Conservation (phyloP, 495 filamentous ascomycete species). For the Evernia prunastri region DNA sequence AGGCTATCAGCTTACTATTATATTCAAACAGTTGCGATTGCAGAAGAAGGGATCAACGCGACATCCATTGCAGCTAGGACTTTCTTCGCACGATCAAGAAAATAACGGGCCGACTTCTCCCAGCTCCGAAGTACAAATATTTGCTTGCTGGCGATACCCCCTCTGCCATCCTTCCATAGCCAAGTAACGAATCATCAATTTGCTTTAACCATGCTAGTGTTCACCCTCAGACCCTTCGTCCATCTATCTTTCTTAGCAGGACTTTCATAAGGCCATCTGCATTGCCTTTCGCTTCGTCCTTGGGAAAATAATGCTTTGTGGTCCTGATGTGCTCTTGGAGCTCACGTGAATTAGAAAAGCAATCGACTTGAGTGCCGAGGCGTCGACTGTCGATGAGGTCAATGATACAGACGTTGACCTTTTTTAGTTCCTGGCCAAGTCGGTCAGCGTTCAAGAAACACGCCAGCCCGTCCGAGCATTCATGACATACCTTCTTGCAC, state of each 20-base stretch:
- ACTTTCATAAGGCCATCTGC: slow-evolving; percentile 36
- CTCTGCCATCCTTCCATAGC: not conserved
- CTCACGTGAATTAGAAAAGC: slow-evolving; percentile 30
- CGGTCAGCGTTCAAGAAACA: not conserved
- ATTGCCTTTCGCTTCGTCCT: slow-evolving; percentile 31
- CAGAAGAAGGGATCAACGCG: not conserved
- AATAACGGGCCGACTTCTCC: not conserved
- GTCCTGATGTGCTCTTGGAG: slow-evolving; percentile 37
- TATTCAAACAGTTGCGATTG: not conserved
- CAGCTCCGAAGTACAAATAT: not conserved
- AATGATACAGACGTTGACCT: slow-evolving; percentile 45
- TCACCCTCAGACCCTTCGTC: not conserved
- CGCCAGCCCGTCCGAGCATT: not conserved
- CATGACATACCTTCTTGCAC: slow-evolving; percentile 37
- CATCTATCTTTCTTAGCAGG: slow-evolving; percentile 31
- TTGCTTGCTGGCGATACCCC: not conserved
- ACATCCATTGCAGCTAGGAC: not conserved
- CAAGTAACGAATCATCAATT: not conserved
- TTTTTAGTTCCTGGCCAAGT: slow-evolving; percentile 26
- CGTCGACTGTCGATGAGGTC: slow-evolving; percentile 45
- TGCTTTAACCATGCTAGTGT: too few species aligned
- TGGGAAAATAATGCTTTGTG: slow-evolving; percentile 32
- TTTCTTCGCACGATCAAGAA: not conserved
- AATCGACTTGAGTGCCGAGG: slow-evolving; percentile 24
- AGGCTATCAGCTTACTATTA: not conserved